These are phyloP conservation scores for Fusarium udum DNA, from an alignment of 2,329 filamentous ascomycete species.

Conservation along the genomic window DNA sequence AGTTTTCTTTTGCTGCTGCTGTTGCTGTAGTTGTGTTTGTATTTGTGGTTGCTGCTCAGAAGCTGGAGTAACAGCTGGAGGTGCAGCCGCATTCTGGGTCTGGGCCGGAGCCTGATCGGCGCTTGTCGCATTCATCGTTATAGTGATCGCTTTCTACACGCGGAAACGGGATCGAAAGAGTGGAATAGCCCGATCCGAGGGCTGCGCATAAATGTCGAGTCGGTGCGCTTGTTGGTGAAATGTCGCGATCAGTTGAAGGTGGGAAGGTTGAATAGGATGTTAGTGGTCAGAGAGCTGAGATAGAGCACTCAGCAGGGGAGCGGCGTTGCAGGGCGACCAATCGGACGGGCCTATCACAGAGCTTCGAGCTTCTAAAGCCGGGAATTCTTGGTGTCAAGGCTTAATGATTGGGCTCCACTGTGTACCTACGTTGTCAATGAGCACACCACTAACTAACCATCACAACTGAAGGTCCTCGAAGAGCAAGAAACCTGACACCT, in stretches of 20 bases:
- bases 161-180: slow-evolving; percentile 17
- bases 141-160: slow-evolving; percentile 25
- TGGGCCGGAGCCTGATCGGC: slow-evolving; percentile 29
- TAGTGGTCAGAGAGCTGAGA: slow-evolving; percentile 38
- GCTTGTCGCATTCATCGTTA: slow-evolving; percentile 42
- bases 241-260: slow-evolving; percentile 29
- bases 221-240: slow-evolving; percentile 22
- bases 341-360: slow-evolving; percentile 12
- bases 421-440: background rate
- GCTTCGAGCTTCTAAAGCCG: slow-evolving; percentile 30
- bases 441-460: slow-evolving; percentile 3
- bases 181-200: slow-evolving; percentile 8
- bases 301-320: slow-evolving; percentile 15
- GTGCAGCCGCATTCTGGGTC: slow-evolving; percentile 25
- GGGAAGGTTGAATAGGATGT: slow-evolving; percentile 32
- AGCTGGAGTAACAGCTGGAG: slow-evolving; percentile 5
- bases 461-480: background rate
- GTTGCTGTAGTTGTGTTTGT: slow-evolving; percentile 12
- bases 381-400: slow-evolving; percentile 2
- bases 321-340: slow-evolving; percentile 29
- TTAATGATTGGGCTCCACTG: slow-evolving; percentile 26
- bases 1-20: slow-evolving; percentile 29
- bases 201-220: slow-evolving; percentile 31
- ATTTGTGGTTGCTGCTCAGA: slow-evolving; percentile 23
- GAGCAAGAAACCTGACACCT: background rate